phyloP scores from a whole-genome alignment of 352 stramenopile genomes.

The Globisporangium heterothallicum region DNA sequence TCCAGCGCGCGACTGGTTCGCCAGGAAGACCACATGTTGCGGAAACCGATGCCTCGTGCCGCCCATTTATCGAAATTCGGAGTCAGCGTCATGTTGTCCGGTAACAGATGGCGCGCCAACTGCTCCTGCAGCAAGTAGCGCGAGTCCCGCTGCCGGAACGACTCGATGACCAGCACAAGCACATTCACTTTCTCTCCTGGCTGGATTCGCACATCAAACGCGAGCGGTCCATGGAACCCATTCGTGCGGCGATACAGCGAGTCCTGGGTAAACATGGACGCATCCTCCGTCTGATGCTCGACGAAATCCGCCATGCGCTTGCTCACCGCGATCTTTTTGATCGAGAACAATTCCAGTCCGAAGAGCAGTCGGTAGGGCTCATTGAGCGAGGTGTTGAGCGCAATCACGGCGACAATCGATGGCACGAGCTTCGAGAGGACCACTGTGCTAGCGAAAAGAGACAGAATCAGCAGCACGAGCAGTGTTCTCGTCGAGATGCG shows the following conservation, averaged over 20 bases:
- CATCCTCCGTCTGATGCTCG: slow-evolving; percentile 40
- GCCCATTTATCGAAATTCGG: slow-evolving; percentile 62
- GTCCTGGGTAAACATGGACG: slow-evolving; percentile 28
- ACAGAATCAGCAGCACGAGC: slow-evolving; percentile 12
- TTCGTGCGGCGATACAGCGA: slow-evolving; percentile 41
- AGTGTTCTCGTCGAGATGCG: slow-evolving; percentile 18
- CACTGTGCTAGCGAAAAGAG: slow-evolving; percentile 21
- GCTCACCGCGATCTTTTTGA: slow-evolving; percentile 6
- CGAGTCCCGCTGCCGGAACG: slow-evolving; percentile 57
- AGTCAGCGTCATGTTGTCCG: slow-evolving; percentile 46
- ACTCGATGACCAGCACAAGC: slow-evolving; percentile 60
- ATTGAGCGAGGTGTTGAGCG: slow-evolving; percentile 45
- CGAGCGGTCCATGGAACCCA: slow-evolving; percentile 42
- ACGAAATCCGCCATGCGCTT: slow-evolving; percentile 35
- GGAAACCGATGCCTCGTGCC: slow-evolving; percentile 36
- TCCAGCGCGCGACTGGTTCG: slow-evolving; percentile 68
- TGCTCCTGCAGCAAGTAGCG: slow-evolving; percentile 34
- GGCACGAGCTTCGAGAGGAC: slow-evolving; percentile 26
- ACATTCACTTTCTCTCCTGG: slow-evolving; percentile 49
- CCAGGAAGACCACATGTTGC: slow-evolving; percentile 63
- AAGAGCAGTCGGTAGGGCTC: slow-evolving; percentile 32
- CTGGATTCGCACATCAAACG: slow-evolving; percentile 44
- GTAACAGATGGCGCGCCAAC: slow-evolving; percentile 27
- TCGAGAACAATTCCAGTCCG: slow-evolving; percentile 24
- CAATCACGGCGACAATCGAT: slow-evolving; percentile 49